phyloP scores from a whole-genome alignment of 2,329 filamentous ascomycete genomes.

The Zalaria obscura region DNA sequence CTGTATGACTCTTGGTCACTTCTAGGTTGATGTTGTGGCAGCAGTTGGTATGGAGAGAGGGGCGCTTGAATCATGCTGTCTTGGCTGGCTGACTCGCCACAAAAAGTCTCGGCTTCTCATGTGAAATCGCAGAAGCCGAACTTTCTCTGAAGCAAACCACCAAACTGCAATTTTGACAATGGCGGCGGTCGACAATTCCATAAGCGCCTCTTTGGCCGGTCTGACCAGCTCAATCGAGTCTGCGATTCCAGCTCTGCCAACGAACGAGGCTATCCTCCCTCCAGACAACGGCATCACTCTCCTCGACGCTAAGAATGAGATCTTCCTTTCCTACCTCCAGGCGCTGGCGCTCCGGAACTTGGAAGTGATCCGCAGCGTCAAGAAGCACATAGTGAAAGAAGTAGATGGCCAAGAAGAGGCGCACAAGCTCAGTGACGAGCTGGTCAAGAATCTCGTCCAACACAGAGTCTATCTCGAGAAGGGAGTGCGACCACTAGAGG shows the following conservation, averaged over 20 bases:
- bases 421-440: constrained; percentile 44
- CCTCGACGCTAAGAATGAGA: constrained; percentile 88
- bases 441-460: constrained; percentile 79
- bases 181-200: constrained; percentile 2
- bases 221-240: constrained; percentile 51
- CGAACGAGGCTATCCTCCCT: constrained; percentile 49
- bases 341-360: constrained; percentile 66
- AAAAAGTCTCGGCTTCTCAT: not conserved
- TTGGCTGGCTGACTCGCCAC: too few relatives aligned
- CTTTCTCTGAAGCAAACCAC: not conserved
- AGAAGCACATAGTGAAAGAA: constrained; percentile 25
- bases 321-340: constrained; percentile 92
- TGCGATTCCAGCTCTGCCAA: constrained; percentile 36
- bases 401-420: constrained; percentile 20
- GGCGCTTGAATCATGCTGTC: too few relatives aligned
- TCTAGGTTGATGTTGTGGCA: too few relatives aligned
- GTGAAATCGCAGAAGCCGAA: not conserved
- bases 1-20: too few relatives aligned
- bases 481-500: constrained; percentile 79
- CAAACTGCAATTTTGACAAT: not conserved
- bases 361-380: constrained; percentile 21
- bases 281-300: constrained; percentile 82
- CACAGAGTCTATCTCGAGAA: constrained; percentile 86
- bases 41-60: too few relatives aligned
- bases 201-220: constrained; percentile 21